phyloP scores from a whole-genome alignment of 2,329 filamentous ascomycete species.

The Periconia sp. region DNA sequence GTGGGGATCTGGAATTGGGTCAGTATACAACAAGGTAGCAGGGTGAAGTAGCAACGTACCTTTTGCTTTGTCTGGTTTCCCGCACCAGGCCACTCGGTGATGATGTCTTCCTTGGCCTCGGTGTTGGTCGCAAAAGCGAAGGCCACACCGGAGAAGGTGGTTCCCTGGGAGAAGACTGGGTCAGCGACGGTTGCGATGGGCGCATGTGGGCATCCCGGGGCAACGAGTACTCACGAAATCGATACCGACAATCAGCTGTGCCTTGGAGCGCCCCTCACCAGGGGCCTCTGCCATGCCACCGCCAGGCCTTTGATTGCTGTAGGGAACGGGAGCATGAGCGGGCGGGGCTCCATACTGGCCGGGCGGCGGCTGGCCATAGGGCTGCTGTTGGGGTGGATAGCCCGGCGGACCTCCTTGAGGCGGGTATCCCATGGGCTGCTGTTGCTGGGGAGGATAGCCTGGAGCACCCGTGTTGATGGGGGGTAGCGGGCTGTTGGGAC shows the following conservation, averaged over 20 bases:
- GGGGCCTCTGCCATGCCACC: slow-evolving; percentile 68
- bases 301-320: slow-evolving; percentile 35
- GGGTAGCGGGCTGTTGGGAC: slow-evolving; percentile 57
- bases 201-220: neutral
- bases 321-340: slow-evolving; percentile 32
- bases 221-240: slow-evolving; percentile 71
- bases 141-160: slow-evolving; percentile 95
- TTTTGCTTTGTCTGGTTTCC: slow-evolving; percentile 99
- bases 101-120: slow-evolving; percentile 97
- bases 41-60: slow-evolving; percentile 53
- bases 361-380: slow-evolving; percentile 34
- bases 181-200: slow-evolving; percentile 18
- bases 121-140: slow-evolving; percentile 94
- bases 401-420: slow-evolving; percentile 44
- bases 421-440: slow-evolving; percentile 48
- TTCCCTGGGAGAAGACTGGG: slow-evolving; percentile 63
- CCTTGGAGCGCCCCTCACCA: slow-evolving; percentile 85
- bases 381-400: slow-evolving; percentile 46
- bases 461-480: slow-evolving; percentile 58
- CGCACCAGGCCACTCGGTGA: slow-evolving; percentile 97
- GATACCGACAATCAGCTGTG: slow-evolving; percentile 96
- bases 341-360: slow-evolving; percentile 19
- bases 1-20: slow-evolving; percentile 77
- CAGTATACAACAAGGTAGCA: slow-evolving; percentile 1
- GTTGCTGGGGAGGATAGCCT: slow-evolving; percentile 51